Percentiles rank a stretch among this genome's conserved stretches.
These are phyloP conservation scores for Lachancea thermotolerans DNA, from an alignment of 805 yeast species.

Conservation along the genomic window DNA sequence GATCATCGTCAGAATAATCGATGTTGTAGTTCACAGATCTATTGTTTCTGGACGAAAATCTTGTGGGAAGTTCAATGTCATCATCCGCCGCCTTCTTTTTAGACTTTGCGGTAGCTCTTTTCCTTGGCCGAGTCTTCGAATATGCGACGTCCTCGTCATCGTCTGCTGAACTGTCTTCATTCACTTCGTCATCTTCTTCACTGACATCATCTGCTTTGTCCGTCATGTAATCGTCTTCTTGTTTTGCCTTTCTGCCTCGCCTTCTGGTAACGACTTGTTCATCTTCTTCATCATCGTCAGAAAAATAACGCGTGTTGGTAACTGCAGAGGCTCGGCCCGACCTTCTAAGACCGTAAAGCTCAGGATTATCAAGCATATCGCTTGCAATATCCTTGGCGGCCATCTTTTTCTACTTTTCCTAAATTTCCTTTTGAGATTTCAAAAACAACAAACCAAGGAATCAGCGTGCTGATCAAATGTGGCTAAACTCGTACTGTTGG, in stretches of 20 bases:
- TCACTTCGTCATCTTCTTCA: slow-evolving; percentile 26
- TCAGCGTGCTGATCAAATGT: too few species aligned
- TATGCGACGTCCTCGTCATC: slow-evolving; percentile 14
- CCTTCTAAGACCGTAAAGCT: slow-evolving; percentile 75
- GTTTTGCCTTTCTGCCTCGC: slow-evolving; percentile 25
- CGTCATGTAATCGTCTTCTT: slow-evolving; percentile 21
- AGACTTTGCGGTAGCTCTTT: slow-evolving; percentile 17
- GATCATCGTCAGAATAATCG: slow-evolving; percentile 50
- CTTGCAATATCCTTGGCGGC: slow-evolving; percentile 34
- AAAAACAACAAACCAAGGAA: background rate
- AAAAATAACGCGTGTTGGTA: slow-evolving; percentile 19
- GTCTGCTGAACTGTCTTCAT: slow-evolving; percentile 16
- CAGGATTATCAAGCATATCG: slow-evolving; percentile 65
- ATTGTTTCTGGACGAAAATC: slow-evolving; percentile 68
- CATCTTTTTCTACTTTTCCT: slow-evolving; percentile 4
- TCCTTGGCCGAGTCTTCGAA: slow-evolving; percentile 9
- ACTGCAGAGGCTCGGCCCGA: slow-evolving; percentile 54
- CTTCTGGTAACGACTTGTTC: slow-evolving; percentile 17
- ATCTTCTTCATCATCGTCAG: slow-evolving; percentile 30
- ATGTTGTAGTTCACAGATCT: slow-evolving; percentile 69
- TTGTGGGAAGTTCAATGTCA: slow-evolving; percentile 42
- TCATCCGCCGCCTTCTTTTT: slow-evolving; percentile 10
- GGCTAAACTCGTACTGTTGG: too few species aligned
- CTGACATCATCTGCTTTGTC: slow-evolving; percentile 21
- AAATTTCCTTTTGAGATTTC: too few species aligned